Conservation (phyloP, 1,284 basidiomycete species). For the Cerioporus squamosus region DNA sequence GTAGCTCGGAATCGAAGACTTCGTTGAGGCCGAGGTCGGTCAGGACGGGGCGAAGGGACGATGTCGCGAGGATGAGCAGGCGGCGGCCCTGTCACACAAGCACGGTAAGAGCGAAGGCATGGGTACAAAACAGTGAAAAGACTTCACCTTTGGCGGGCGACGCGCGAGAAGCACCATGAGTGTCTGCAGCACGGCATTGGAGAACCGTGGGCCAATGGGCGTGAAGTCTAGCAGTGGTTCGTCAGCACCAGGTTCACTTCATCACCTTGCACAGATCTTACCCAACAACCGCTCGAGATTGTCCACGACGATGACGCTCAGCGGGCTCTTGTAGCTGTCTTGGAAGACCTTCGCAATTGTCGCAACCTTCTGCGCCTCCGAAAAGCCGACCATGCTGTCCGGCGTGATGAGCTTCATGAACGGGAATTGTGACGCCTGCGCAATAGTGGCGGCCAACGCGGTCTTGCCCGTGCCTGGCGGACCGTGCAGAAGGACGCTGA, state of each 20-base stretch:
- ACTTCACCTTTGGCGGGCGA: constrained; percentile 86
- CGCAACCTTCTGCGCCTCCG: constrained; percentile 89
- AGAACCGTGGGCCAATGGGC: constrained; percentile 97
- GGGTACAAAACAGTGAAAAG: not conserved
- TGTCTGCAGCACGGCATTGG: constrained; percentile 92
- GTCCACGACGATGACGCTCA: constrained; percentile 98
- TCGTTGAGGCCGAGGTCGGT: constrained; percentile 90
- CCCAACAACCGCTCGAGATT: constrained; percentile 89
- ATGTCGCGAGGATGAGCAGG: constrained; percentile 91
- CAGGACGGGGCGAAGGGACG: constrained; percentile 87
- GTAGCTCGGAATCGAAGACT: constrained; percentile 88
- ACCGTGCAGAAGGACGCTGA: constrained; percentile 90
- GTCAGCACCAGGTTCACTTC: not conserved
- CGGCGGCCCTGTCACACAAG: constrained; percentile 74
- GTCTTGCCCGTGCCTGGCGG: constrained; percentile 95
- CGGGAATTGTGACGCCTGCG: constrained; percentile 90
- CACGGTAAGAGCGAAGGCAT: constrained; percentile 13
- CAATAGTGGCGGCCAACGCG: constrained; percentile 94
- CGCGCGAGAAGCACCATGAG: constrained; percentile 89
- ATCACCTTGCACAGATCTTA: constrained; percentile 37
- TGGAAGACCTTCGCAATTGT: constrained; percentile 94
- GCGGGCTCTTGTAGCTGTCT: constrained; percentile 97
- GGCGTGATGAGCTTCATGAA: constrained; percentile 99
- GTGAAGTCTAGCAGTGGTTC: constrained; percentile 80
- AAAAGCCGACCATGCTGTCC: constrained; percentile 96